A percentile compares a stretch with the other conserved stretches of the same genome.
These are phyloP conservation scores for Trypanosoma lewisi DNA, from an alignment of 208 protist species.

Conservation along the genomic window DNA sequence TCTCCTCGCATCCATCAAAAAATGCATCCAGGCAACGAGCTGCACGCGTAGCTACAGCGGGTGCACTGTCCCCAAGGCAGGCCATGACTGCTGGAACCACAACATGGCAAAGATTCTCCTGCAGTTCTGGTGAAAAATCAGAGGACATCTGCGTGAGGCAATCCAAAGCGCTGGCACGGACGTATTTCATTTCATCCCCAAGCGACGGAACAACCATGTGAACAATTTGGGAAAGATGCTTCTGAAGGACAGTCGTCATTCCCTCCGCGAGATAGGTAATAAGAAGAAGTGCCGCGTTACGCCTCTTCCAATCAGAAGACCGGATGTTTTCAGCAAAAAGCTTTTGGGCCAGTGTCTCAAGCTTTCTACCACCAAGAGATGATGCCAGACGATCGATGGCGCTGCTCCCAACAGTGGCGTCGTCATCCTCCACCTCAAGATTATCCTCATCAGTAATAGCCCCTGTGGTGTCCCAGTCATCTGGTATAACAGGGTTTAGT, in stretches of 20 bases:
- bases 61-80: conserved; percentile 57
- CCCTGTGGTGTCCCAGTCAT: conserved; percentile 66
- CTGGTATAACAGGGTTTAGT: conserved; percentile 49
- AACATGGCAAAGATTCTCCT: conserved; percentile 44
- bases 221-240: conserved; percentile 56
- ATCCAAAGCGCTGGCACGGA: conserved; percentile 65
- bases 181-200: conserved; percentile 72
- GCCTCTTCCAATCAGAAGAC: conserved; percentile 60
- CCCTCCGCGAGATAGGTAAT: conserved; percentile 77
- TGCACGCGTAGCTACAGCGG: conserved; percentile 62
- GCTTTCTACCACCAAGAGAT: conserved; percentile 72
- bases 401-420: conserved; percentile 50
- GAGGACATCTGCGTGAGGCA: conserved; percentile 69
- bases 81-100: conserved; percentile 57
- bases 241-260: conserved; percentile 52
- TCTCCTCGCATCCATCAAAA: conserved; percentile 52
- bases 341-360: conserved; percentile 56
- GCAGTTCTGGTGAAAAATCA: conserved; percentile 63
- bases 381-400: conserved; percentile 74
- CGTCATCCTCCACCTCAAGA: conserved; percentile 57
- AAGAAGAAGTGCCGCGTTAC: conserved; percentile 68
- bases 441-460: conserved; percentile 59
- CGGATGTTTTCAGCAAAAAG: conserved; percentile 75
- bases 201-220: conserved; percentile 42
- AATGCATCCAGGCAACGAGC: conserved; percentile 68